Evolutionary conservation across 2,329 filamentous ascomycete genomes (phyloP), one percentile per base, ranked within the genome.

Genomic region (Apiospora rasikravindrae): DNA sequence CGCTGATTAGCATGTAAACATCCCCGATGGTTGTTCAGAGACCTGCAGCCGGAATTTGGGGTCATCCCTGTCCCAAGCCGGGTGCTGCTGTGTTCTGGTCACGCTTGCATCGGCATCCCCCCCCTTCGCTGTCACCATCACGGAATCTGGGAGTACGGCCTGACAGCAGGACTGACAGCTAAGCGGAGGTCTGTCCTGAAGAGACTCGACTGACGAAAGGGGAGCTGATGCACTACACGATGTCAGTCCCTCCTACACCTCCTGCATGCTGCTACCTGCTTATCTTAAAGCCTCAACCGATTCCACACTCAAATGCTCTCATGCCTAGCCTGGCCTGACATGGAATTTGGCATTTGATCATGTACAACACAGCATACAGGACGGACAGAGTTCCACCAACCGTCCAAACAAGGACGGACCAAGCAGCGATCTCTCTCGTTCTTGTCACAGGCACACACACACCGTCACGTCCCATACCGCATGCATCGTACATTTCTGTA

Each of bases 21-120:
- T 64, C 57, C 57, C 57, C 57, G 57, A 64, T 64, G 40, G 57
- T 64, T 64, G 57, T 64, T 40, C 57, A 64, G n/a, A 64, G 57
- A 24, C 57, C 57, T 64, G 57, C 57, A 64, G 57, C 57, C 57
- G 33, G 19, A 40, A 64, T 64, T 64, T 64, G 57, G 57, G 57
- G 57, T 64, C 57, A 64, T 64, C 57, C 57, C 57, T 64, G 57
- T 64, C 57, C 57, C 6, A 40, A 64, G 57, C 57, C 57, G 57
- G 57, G 19, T 64, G 19, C 57, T 64, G 57, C 19, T 64, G 57
- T 64, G 33, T 40, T 64, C 57, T 64, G 57, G 57, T 64, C 57
- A 64, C 57, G 57, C 57, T 64, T 64, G 57, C 66, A 68, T 69
- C 67, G 44, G 67, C 26, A 22, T 47, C 42, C 42, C 26, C 44